Conservation (phyloP, 371 early-diverging fungal genomes). For the Haplosporangium sp. region DNA sequence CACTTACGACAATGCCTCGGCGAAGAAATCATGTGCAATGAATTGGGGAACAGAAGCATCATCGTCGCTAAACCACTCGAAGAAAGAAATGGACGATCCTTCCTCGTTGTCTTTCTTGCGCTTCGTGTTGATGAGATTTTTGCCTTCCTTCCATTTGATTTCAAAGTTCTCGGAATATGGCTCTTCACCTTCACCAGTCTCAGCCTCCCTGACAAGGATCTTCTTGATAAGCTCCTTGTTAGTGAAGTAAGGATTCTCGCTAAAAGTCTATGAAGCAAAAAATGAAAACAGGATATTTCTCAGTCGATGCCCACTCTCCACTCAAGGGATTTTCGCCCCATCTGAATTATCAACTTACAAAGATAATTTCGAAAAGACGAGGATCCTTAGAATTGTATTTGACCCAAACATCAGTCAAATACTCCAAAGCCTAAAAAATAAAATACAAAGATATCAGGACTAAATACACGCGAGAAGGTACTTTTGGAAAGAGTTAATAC, state of each 20-base stretch:
- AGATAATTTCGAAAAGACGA: constrained; percentile 62
- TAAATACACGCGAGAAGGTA: no score
- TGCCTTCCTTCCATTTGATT: constrained; percentile 67
- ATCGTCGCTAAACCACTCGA: constrained; percentile 63
- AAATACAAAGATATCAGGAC: not conserved
- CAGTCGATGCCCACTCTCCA: no score
- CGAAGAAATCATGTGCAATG: constrained; percentile 48
- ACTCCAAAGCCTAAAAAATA: constrained; percentile 56
- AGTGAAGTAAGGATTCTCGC: constrained; percentile 67
- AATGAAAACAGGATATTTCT: not conserved
- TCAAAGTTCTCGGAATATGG: constrained; percentile 55
- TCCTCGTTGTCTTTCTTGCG: constrained; percentile 57
- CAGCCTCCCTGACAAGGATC: constrained; percentile 58
- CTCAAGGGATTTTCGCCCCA: not conserved
- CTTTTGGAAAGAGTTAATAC: no score
- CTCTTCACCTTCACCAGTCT: constrained; percentile 57
- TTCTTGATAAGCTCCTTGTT: constrained; percentile 68
- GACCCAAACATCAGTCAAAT: constrained; percentile 69
- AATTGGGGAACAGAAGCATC: constrained; percentile 55
- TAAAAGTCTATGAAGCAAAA: constrained; percentile 58
- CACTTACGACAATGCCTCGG: constrained; percentile 45
- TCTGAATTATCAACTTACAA: constrained; percentile 50
- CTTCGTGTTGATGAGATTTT: constrained; percentile 57
- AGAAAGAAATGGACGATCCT: constrained; percentile 60
- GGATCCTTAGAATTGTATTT: constrained; percentile 63